Evolutionary conservation across 371 early-diverging fungal genomes (phyloP).

Genomic region (Nematocida displodere): DNA sequence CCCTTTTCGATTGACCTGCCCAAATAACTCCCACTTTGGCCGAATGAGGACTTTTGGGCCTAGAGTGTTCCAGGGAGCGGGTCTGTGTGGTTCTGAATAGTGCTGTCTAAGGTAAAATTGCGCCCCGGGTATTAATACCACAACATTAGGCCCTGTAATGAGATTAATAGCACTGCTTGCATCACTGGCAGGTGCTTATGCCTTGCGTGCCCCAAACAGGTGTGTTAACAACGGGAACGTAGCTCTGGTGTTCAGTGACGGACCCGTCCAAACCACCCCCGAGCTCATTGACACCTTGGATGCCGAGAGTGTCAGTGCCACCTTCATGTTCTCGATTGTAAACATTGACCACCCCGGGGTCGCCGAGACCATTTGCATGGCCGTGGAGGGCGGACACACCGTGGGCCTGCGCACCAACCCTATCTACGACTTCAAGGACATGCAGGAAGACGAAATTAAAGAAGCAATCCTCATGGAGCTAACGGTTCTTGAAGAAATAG

Average conservation of each 20-base stretch:
- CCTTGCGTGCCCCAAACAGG: slow-evolving; percentile 40
- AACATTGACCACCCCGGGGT: slow-evolving; percentile 40
- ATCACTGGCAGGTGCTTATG: background rate
- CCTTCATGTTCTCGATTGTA: slow-evolving; percentile 59
- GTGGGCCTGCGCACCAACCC: slow-evolving; percentile 63
- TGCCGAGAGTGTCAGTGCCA: slow-evolving; percentile 44
- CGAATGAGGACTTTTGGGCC: background rate
- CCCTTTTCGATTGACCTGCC: slow-evolving; percentile 39
- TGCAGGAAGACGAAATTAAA: slow-evolving; percentile 52
- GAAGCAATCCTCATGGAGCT: slow-evolving; percentile 59
- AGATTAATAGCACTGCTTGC: background rate
- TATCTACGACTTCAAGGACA: slow-evolving; percentile 54
- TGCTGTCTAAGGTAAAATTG: too few species aligned
- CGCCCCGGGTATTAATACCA: too few species aligned
- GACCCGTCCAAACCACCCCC: slow-evolving; percentile 53
- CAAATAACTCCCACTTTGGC: background rate
- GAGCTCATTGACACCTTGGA: slow-evolving; percentile 48
- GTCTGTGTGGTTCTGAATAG: too few species aligned
- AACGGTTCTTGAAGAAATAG: slow-evolving; percentile 43
- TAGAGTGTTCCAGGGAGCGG: too few species aligned
- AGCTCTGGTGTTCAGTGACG: slow-evolving; percentile 63
- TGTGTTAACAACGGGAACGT: slow-evolving; percentile 59
- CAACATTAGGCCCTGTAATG: too few species aligned
- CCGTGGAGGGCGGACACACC: slow-evolving; percentile 60
- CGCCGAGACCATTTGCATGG: slow-evolving; percentile 31